A percentile compares a stretch with the other conserved stretches of the same genome.
Evolutionary conservation across 2,329 filamentous ascomycete species (phyloP).

Genomic region (Trichophyton schoenleinii): DNA sequence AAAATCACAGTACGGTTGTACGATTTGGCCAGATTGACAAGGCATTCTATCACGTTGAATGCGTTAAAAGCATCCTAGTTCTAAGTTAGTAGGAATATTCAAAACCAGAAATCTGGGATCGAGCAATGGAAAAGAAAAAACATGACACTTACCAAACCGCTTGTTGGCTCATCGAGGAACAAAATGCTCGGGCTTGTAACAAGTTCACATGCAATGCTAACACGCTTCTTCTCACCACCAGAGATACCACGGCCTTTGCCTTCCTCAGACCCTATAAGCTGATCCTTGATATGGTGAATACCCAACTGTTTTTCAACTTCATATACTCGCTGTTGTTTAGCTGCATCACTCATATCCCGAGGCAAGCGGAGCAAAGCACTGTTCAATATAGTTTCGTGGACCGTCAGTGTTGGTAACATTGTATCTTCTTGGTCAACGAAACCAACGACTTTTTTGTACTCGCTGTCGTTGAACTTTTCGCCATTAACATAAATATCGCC

Average conservation of each 20-base stretch:
- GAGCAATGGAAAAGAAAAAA: constrained; percentile 50
- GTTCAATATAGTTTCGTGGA: constrained; percentile 93
- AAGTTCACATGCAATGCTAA: constrained; percentile 93
- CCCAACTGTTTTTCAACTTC: constrained; percentile 95
- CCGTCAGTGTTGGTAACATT: constrained; percentile 87
- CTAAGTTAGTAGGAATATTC: constrained; percentile 7
- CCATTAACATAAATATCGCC: constrained; percentile 91
- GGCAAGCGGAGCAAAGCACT: constrained; percentile 88
- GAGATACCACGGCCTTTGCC: constrained; percentile 89
- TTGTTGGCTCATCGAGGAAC: constrained; percentile 94
- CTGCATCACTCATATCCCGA: constrained; percentile 69
- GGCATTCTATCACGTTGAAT: constrained; percentile 92
- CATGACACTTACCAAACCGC: constrained; percentile 58
- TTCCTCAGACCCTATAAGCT: constrained; percentile 91
- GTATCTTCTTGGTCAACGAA: constrained; percentile 98
- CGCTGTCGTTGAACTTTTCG: constrained; percentile 68
- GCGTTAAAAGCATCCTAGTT: constrained; percentile 76
- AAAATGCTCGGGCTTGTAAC: constrained; percentile 95
- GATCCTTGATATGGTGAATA: constrained; percentile 86
- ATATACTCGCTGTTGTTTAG: constrained; percentile 82
- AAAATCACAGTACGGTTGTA: constrained; percentile 97
- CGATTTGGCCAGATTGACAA: constrained; percentile 86
- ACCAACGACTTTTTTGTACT: constrained; percentile 85
- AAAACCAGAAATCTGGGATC: constrained; percentile 77
- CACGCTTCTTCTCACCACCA: constrained; percentile 88